Evolutionary conservation across 768 basidiomycete genomes (phyloP), one percentile per base, ranked within the genome.

Genomic region (Suillus paluster): DNA sequence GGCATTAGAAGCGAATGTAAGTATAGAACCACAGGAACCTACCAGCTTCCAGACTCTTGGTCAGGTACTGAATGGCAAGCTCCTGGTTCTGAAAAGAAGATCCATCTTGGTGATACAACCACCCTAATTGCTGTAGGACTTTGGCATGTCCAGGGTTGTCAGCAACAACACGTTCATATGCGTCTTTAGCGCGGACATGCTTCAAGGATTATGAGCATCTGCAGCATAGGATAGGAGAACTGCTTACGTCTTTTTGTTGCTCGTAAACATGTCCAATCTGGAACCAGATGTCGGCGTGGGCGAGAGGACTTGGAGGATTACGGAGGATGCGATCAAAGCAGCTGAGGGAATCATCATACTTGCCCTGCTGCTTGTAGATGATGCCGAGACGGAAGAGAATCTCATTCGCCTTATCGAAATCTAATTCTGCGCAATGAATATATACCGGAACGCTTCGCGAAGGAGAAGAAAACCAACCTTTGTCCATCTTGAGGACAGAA

Each of bases 241-340:
- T 8, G 79, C 86, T 77, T 73, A 96, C 96, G 73, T 99, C 95
- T 78, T 95, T 91, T 76, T 97, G 94, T 72, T 97, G 96, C 76
- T 99, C 97, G 69, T 93, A 95, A 21, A 99, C 97, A 71, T 99
- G 97, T 3, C 97, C 97, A 63, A 99, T 97, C 78, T 99, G 97
- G 86, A 99, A 99, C 95, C 96, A 99, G 66, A 99, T 99, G 68
- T 99, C 97, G 60, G 95, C 92, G 68, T 96, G 92, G 17, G 96
- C 97, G 36, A 99, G 88, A 2, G 97, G 97, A 65, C 88, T 90
- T 38, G 97, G 97, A 4, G 97, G 97, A 71, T 93, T 96, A 64
- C 92, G 91, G 58, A 99, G 88, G 65, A 99, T 99, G 72, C 93
- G 93, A 71, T 96, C 93, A 80, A 99, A 99, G 78, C 97, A 99